These are phyloP conservation scores for Cicer cuneatum DNA, from an alignment of 306 rosid genomes.

Conservation along the genomic window DNA sequence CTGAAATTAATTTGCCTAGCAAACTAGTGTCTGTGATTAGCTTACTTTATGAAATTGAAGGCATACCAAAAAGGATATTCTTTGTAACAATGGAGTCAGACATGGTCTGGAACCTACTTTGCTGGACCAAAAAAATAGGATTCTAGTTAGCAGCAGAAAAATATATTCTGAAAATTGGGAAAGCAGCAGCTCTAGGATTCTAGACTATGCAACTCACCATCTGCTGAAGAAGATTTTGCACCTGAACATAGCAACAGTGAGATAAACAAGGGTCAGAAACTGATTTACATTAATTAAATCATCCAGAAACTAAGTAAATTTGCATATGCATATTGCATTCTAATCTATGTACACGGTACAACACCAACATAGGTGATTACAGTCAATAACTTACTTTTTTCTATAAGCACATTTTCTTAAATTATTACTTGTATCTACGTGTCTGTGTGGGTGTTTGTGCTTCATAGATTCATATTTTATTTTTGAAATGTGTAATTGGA, in stretches of 20 bases:
- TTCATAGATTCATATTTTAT: background rate
- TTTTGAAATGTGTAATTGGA: background rate
- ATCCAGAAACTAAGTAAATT: conserved; percentile 14
- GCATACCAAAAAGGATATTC: conserved; percentile 75
- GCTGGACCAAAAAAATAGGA: conserved; percentile 58
- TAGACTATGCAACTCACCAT: conserved; percentile 69
- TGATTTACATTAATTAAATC: conserved; percentile 17
- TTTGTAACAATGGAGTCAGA: conserved; percentile 90
- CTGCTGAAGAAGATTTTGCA: conserved; percentile 97
- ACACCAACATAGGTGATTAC: background rate
- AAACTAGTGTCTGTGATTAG: background rate
- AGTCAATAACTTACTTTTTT: background rate
- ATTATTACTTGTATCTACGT: background rate
- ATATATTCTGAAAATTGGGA: conserved; percentile 21
- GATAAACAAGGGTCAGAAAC: conserved; percentile 34
- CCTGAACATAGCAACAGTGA: conserved; percentile 54
- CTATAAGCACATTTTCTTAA: background rate
- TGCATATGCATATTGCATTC: background rate
- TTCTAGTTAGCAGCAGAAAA: conserved; percentile 39
- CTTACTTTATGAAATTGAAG: conserved; percentile 10
- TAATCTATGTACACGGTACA: background rate
- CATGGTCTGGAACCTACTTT: conserved; percentile 92
- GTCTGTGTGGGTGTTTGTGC: too few species aligned
- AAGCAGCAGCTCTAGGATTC: conserved; percentile 36
- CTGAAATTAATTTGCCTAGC: conserved; percentile 24